phyloP scores from a whole-genome alignment of 495 filamentous ascomycete species.

The Sporormia fimetaria region DNA sequence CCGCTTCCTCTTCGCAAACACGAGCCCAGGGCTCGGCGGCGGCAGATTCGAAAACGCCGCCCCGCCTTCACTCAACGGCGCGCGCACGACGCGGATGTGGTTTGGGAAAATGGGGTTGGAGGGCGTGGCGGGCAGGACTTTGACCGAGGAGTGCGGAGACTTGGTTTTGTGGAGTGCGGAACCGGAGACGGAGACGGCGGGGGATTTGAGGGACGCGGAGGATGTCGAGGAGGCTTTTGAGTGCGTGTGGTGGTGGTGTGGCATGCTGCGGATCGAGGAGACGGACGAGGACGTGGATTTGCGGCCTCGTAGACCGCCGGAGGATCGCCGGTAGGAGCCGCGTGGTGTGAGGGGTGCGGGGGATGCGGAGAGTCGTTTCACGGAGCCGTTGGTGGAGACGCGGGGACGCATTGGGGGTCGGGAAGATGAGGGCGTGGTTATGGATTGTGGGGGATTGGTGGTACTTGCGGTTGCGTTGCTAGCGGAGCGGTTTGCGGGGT shows the following conservation, averaged over 20 bases:
- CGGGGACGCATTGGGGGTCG: slow-evolving; percentile 22
- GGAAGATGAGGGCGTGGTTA: slow-evolving; percentile 24
- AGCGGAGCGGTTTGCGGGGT: slow-evolving; percentile 14
- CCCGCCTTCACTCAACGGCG: slow-evolving; percentile 26
- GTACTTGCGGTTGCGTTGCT: slow-evolving; percentile 21
- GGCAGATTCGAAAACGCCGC: slow-evolving; percentile 35
- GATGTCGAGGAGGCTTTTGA: slow-evolving; percentile 92
- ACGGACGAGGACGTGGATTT: slow-evolving; percentile 96
- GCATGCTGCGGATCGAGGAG: slow-evolving; percentile 79
- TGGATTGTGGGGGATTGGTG: slow-evolving; percentile 19
- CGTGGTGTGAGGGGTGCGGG: slow-evolving; percentile 82
- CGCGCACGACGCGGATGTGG: slow-evolving; percentile 72
- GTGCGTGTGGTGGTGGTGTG: slow-evolving; percentile 71
- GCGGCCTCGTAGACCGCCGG: slow-evolving; percentile 69
- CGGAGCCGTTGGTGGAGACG: slow-evolving; percentile 39
- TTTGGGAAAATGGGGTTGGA: slow-evolving; percentile 68
- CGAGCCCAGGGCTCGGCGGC: slow-evolving; percentile 47
- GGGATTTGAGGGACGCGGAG: slow-evolving; percentile 58
- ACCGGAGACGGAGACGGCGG: slow-evolving; percentile 40
- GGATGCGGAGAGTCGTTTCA: slow-evolving; percentile 77
- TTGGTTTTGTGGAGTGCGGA: slow-evolving; percentile 40
- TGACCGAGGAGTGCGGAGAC: slow-evolving; percentile 69
- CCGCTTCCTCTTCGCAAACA: slow-evolving; percentile 85
- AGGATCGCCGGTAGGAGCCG: slow-evolving; percentile 64
- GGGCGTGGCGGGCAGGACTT: slow-evolving; percentile 87